Percentiles rank a stretch among this genome's conserved stretches.
These are phyloP conservation scores for Brassica carinata DNA, from an alignment of 345 rosid species.

Conservation along the genomic window DNA sequence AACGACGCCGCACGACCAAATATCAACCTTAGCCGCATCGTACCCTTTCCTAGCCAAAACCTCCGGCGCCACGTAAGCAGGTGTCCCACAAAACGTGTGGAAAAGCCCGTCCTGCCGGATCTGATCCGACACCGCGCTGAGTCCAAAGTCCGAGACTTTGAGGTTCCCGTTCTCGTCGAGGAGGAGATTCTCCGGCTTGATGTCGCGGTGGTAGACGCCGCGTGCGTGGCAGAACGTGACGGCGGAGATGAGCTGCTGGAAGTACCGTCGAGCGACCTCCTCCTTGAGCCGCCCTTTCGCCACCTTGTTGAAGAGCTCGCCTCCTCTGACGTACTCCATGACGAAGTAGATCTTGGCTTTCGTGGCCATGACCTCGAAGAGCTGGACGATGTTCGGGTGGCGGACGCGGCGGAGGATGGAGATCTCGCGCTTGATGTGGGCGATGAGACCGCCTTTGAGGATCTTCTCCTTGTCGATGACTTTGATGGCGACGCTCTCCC, in stretches of 20 bases:
- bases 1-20: neutral
- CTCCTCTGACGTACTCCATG: neutral
- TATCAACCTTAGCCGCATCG: neutral
- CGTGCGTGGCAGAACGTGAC: neutral
- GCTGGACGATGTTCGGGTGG: constrained; percentile 1
- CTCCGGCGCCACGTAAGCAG: neutral
- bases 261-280: neutral
- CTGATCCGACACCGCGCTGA: neutral
- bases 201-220: neutral
- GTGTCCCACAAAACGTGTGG: neutral
- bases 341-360: neutral
- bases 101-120: neutral
- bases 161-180: neutral
- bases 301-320: neutral
- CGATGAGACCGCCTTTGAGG: neutral
- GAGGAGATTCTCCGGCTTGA: neutral
- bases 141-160: neutral
- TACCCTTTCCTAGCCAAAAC: neutral
- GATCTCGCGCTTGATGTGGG: constrained; percentile 1
- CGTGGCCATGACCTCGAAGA: neutral
- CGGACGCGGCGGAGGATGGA: neutral
- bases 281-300: neutral
- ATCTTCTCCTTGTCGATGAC: constrained; percentile 4
- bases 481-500: neutral
- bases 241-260: neutral